Base-by-base conservation (phyloP, 2,329 filamentous ascomycete species). In the Thermothelomyces thermophilus region DNA sequence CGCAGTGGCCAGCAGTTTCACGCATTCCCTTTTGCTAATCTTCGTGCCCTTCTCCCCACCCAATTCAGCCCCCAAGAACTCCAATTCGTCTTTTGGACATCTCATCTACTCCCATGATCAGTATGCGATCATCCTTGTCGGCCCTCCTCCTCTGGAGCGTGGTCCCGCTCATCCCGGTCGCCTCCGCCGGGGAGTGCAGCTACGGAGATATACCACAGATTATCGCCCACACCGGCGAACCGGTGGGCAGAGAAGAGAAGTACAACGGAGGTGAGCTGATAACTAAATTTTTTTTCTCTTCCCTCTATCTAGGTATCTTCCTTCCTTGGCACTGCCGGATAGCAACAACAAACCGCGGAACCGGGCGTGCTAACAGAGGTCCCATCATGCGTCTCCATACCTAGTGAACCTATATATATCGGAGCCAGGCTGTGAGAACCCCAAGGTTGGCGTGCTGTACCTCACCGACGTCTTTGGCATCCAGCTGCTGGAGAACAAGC, bases 381-480 rank as follows among this genome's bases (percentile, higher is more conserved):
- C 44, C 39, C 11, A 46, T 34, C 30, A 3, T 9, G 26, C 6
- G 16, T 47, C 20, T n/a, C 19, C 3, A 30, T 20, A 11, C n/a
- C 28, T n/a, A 49, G 41, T 44, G 17, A 44, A 37, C 34, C 34
- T 49, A 24, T 49, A 44, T 40, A 40, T 49, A 26, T 44, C 41
- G 34, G 13, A 49, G 41, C 40, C 40, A 1, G 8, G 7, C 26
- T 44, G 41, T 11, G 24, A 39, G 24, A 44, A 40, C 5, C 40
- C 40, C n/a, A 39, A 40, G n/a, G 41, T 44, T 28, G 47, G 33
- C 26, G 47, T 49, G 13, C 16, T 43, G 41, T 49, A 49, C 16
- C 24, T 44, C 14, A 49, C 40, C 2, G 47, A 49, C 31, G 35
- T 49, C 16, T 49, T 49, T 37, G 47, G 47, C 47, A 39, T 49